phyloP scores from a whole-genome alignment of 2,329 filamentous ascomycete genomes.

The Penicillium sp. region DNA sequence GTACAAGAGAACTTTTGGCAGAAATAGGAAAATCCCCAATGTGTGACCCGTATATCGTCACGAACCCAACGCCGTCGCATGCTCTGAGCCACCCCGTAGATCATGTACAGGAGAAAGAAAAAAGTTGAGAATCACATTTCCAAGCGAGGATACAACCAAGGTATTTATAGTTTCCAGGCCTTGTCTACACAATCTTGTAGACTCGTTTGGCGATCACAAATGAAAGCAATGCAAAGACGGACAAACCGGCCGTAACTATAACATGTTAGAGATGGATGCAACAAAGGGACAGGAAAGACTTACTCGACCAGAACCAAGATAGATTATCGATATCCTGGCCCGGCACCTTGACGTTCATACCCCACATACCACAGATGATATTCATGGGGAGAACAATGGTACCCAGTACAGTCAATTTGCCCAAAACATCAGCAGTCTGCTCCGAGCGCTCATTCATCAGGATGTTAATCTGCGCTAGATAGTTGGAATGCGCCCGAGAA shows the following conservation, averaged over 20 bases:
- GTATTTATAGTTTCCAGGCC: constrained; percentile 7
- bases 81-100: constrained; percentile 2
- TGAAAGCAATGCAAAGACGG: constrained; percentile 77
- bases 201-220: constrained; percentile 81
- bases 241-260: constrained; percentile 67
- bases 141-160: background rate
- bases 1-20: background rate
- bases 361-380: constrained; percentile 97
- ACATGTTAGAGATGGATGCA: constrained; percentile 1
- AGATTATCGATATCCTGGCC: constrained; percentile 82
- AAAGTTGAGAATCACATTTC: background rate
- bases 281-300: constrained; percentile 16
- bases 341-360: constrained; percentile 97
- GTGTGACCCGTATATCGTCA: constrained; percentile 12
- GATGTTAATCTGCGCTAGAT: constrained; percentile 99
- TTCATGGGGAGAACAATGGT: constrained; percentile 99
- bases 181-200: constrained; percentile 70
- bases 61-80: constrained; percentile 9
- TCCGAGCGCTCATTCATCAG: constrained; percentile 98
- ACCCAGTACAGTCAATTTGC: constrained; percentile 90
- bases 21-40: background rate
- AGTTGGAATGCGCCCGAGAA: constrained; percentile 89
- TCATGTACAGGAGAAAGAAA: background rate
- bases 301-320: constrained; percentile 69
- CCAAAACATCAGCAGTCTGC: constrained; percentile 90